phyloP scores from a whole-genome alignment of 2,329 filamentous ascomycete genomes.

The Pseudogymnoascus sp. region DNA sequence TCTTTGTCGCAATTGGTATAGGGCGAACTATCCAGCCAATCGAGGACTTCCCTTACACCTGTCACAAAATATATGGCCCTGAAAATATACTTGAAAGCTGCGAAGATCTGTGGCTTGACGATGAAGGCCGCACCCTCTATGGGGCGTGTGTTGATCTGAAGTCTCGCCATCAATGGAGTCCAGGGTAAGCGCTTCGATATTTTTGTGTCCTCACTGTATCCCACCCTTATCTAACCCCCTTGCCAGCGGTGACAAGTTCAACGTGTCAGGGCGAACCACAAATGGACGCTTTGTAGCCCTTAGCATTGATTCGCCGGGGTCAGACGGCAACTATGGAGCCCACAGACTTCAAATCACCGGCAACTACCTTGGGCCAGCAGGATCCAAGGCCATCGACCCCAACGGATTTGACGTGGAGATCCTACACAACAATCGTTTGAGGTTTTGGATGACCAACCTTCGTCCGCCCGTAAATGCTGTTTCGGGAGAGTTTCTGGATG shows the following conservation, averaged over 20 bases:
- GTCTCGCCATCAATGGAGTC: constrained; percentile 22
- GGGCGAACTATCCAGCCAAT: constrained; percentile 27
- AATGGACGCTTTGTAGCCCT: constrained; percentile 23
- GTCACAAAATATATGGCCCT: constrained; percentile 13
- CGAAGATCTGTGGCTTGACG: constrained; percentile 27
- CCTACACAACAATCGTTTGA: constrained; percentile 20
- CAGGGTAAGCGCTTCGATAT: constrained; percentile 20
- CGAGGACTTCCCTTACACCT: constrained; percentile 27
- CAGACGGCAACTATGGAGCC: constrained; percentile 18
- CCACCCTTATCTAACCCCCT: neutral
- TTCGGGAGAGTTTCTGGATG: constrained; percentile 28
- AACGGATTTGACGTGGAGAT: constrained; percentile 29
- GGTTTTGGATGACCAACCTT: constrained; percentile 31
- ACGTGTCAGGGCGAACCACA: constrained; percentile 20
- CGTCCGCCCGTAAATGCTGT: constrained; percentile 27
- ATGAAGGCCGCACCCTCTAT: constrained; percentile 24
- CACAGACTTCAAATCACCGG: constrained; percentile 20
- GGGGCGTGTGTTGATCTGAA: constrained; percentile 23
- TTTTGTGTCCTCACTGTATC: neutral
- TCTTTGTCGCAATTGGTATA: constrained; percentile 28
- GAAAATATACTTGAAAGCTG: constrained; percentile 21
- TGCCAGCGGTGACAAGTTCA: constrained; percentile 20
- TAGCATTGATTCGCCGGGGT: constrained; percentile 20
- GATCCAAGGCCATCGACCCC: constrained; percentile 27
- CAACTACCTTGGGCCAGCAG: constrained; percentile 22